phyloP scores from a whole-genome alignment of 208 protist species.

The Entamoeba histolytica region DNA sequence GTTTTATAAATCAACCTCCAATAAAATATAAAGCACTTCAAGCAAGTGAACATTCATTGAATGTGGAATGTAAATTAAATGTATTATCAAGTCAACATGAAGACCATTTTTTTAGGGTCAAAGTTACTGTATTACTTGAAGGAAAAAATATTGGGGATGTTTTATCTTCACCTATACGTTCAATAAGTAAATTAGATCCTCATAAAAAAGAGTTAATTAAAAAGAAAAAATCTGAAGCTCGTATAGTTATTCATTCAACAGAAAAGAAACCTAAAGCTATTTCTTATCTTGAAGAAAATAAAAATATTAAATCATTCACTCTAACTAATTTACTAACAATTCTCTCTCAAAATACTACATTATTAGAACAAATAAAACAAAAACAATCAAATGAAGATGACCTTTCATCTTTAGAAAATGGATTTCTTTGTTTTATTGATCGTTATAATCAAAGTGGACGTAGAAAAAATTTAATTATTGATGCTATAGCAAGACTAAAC shows the following conservation, averaged over 20 bases:
- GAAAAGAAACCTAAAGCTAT: not conserved
- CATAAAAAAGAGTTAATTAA: not conserved
- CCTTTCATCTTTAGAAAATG: not conserved
- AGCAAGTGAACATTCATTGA: not conserved
- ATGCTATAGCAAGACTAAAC: not conserved
- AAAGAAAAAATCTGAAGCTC: not conserved
- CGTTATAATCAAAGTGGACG: not conserved
- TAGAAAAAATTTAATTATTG: not conserved
- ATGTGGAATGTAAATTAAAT: not conserved
- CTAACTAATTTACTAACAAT: not conserved
- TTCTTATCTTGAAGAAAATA: not conserved
- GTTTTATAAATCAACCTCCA: not conserved
- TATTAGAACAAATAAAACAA: not conserved
- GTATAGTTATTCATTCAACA: not conserved
- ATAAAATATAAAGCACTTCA: not conserved
- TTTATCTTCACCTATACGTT: not conserved
- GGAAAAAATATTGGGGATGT: not conserved
- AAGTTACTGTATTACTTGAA: not conserved
- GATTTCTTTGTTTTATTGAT: not conserved
- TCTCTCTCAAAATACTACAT: not conserved
- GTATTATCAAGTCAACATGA: not conserved
- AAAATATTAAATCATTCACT: not conserved
- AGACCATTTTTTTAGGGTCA: not conserved
- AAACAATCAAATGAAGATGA: not conserved
- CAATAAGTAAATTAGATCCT: not conserved